Evolutionary conservation across 495 filamentous ascomycete species (phyloP).

Genomic region (Cercophora newfieldiana): DNA sequence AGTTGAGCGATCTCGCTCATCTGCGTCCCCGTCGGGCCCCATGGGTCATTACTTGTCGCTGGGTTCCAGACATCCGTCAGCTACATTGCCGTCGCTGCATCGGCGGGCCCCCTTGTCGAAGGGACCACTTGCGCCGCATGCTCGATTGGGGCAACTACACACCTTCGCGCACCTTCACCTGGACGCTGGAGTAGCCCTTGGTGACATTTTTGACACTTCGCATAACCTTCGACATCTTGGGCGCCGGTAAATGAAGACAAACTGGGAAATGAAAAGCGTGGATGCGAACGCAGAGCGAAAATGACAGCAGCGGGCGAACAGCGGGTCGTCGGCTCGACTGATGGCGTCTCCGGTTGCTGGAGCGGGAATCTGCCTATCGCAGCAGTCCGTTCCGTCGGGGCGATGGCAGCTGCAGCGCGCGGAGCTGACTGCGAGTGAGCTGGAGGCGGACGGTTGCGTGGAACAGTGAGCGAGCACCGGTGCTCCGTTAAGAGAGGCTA

Average conservation of each 20-base stretch:
- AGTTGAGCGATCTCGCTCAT: conserved; percentile 98
- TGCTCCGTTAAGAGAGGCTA: neutral
- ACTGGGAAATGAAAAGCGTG: neutral
- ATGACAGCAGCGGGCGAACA: conserved; percentile 13
- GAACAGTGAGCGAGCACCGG: neutral
- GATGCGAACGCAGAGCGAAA: neutral
- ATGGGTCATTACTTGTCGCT: conserved; percentile 99
- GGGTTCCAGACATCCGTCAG: conserved; percentile 25
- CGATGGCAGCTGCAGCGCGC: neutral
- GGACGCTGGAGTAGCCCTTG: conserved; percentile 94
- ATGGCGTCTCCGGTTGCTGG: conserved; percentile 1
- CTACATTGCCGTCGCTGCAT: neutral
- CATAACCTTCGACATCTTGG: conserved; percentile 92
- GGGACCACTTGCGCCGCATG: conserved; percentile 3
- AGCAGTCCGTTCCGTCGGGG: neutral
- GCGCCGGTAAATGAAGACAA: conserved; percentile 18
- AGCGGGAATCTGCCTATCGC: conserved; percentile 6
- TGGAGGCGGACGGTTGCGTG: neutral
- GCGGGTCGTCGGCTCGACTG: neutral
- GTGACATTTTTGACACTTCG: conserved; percentile 99
- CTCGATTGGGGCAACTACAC: conserved; percentile 32
- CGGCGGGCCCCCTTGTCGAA: neutral
- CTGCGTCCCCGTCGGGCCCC: conserved; percentile 96
- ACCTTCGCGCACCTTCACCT: conserved; percentile 99
- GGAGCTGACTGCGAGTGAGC: neutral